Evolutionary conservation across 352 stramenopile genomes (phyloP), one percentile per base, ranked within the genome.

Genomic region (Phytophthora syringae): DNA sequence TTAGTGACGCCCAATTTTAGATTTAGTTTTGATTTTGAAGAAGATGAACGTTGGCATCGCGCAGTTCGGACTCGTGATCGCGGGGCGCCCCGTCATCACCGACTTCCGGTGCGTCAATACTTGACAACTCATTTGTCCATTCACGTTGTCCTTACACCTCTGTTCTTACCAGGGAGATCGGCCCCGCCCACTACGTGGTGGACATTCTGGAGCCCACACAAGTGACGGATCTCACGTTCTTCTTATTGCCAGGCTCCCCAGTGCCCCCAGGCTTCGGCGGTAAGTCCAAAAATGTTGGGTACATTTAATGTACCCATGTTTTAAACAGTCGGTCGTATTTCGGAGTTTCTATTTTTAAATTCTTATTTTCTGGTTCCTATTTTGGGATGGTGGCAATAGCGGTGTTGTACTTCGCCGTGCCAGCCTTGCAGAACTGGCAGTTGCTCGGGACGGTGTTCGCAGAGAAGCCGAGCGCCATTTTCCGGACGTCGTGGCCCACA

Each of bases 161-260:
- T 0, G 20, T 61, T 27, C 11, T 47, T 36, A 20, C 43, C 51
- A 90, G 79, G 44, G 77, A 87, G 56, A 89, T 90, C 24, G 79
- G 73, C 11, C 82, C 82, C 4, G 70, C 67, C n/a, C 82, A 88
- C 40, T 90, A 84, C 28, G 75, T 91, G 25, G 64, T 85, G 37
- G 80, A 88, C 58, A 86, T 93, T 25, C 13, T 73, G 11, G 76
- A 90, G 49, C 84, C 84, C 7, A 76, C 58, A 0, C 70, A 82
- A 25, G 74, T 93, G 32, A 84, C 79, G 32, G 84, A 93, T 49
- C 64, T 93, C 42, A 90, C 82, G 18, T 93, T 93, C 74, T 93
- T 93, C 59, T 43, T 93, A 24, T 37, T 93, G 36, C 84, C 84
- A 16, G 67, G 74, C 18, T 90, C 84, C 9, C 77, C 80, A 12